phyloP scores from a whole-genome alignment of 2,329 filamentous ascomycete species.

The Gremmenia infestans region DNA sequence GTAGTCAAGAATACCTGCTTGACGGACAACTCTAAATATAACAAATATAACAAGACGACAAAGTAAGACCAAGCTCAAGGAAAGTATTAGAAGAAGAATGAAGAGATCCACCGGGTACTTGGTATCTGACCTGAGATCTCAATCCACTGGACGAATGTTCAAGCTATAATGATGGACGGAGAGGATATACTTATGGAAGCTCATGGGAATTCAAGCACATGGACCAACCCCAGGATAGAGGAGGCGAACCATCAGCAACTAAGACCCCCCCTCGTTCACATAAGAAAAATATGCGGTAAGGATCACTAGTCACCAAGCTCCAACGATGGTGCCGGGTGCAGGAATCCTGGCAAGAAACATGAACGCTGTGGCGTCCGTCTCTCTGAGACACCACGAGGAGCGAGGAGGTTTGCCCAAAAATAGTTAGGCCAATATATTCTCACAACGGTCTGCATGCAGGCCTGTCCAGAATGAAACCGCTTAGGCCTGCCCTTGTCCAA shows the following conservation, averaged over 20 bases:
- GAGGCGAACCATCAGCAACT: slow-evolving; percentile 15
- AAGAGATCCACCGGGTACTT: slow-evolving; percentile 13
- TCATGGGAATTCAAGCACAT: slow-evolving; percentile 9
- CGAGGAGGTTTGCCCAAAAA: not conserved
- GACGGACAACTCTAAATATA: slow-evolving; percentile 11
- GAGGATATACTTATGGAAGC: slow-evolving; percentile 20
- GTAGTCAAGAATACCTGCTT: slow-evolving; percentile 17
- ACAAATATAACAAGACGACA: slow-evolving; percentile 8
- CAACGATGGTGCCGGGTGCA: slow-evolving; percentile 13
- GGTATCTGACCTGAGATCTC: slow-evolving; percentile 9
- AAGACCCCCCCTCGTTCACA: slow-evolving; percentile 14
- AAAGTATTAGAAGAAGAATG: slow-evolving; percentile 8
- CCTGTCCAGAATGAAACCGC: slow-evolving; percentile 21
- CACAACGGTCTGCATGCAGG: not conserved
- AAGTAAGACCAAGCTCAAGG: slow-evolving; percentile 3
- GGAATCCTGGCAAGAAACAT: slow-evolving; percentile 7
- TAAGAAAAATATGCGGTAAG: slow-evolving; percentile 16
- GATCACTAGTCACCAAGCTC: slow-evolving; percentile 8
- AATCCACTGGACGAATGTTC: slow-evolving; percentile 12
- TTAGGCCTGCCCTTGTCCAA: slow-evolving; percentile 11
- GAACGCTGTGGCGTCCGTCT: slow-evolving; percentile 19
- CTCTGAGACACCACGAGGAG: slow-evolving; percentile 15
- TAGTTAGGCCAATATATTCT: not conserved
- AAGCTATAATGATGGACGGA: slow-evolving; percentile 7
- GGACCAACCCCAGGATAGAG: slow-evolving; percentile 16